Percentiles rank a stretch among this genome's conserved stretches.
These are phyloP conservation scores for Aspergillus ibericus DNA, from an alignment of 2,329 filamentous ascomycete genomes.

Conservation along the genomic window DNA sequence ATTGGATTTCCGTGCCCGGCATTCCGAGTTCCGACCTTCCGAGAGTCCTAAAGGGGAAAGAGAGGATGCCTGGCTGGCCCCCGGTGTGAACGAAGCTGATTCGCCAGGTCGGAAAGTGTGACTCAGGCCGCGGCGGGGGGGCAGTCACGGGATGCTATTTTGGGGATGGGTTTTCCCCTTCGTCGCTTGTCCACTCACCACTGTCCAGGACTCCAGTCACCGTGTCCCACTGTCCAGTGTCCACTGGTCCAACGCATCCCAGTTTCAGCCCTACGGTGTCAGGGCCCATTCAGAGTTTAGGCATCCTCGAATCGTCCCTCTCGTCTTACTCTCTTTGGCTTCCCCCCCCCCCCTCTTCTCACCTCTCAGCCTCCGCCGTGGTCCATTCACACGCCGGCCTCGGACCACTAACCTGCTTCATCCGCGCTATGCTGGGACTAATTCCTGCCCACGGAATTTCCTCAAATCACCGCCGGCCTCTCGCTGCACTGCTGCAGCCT, in stretches of 20 bases:
- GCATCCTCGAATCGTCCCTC: background rate
- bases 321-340: no score
- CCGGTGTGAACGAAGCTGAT: no score
- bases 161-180: no score
- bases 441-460: background rate
- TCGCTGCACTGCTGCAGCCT: background rate
- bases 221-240: no score
- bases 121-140: no score
- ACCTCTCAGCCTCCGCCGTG: background rate
- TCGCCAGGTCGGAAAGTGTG: no score
- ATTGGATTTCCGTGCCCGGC: no score
- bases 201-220: no score
- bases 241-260: background rate
- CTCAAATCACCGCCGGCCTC: background rate
- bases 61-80: background rate
- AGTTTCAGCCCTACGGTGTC: slow-evolving; percentile 1
- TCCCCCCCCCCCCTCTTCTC: background rate
- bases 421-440: background rate
- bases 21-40: background rate
- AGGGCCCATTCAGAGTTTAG: background rate
- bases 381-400: background rate
- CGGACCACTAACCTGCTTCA: background rate
- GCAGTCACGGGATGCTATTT: no score
- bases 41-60: background rate
- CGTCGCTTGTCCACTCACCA: no score